phyloP scores from a whole-genome alignment of 164 flowering plant species.

The Berberis vulgaris region DNA sequence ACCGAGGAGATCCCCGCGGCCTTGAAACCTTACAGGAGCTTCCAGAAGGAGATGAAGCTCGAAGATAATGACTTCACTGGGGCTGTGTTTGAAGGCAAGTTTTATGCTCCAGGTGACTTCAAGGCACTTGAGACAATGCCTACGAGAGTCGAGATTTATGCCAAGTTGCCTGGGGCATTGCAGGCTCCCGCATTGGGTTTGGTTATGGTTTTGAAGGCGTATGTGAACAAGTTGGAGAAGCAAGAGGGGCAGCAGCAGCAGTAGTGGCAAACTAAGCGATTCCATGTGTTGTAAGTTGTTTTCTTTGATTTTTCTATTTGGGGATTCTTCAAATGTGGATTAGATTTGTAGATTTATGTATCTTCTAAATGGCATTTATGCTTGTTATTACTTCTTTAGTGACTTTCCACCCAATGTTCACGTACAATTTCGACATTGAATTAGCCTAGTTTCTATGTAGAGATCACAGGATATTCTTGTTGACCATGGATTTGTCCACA shows the following conservation, averaged over 20 bases:
- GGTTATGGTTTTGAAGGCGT: constrained; percentile 72
- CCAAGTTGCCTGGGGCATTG: constrained; percentile 64
- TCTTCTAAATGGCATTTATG: too few species aligned
- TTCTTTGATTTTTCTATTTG: too few species aligned
- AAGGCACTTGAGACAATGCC: constrained; percentile 79
- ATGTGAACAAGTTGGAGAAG: constrained; percentile 81
- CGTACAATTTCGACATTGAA: too few species aligned
- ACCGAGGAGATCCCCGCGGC: constrained; percentile 81
- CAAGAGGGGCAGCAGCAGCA: constrained; percentile 20
- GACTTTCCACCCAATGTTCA: too few species aligned
- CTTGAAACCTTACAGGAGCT: constrained; percentile 66
- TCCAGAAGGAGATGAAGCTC: constrained; percentile 78
- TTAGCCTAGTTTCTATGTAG: too few species aligned
- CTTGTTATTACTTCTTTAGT: too few species aligned
- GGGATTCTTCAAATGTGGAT: too few species aligned
- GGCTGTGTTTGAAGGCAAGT: constrained; percentile 89
- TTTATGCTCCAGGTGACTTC: constrained; percentile 66
- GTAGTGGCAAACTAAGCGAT: too few species aligned
- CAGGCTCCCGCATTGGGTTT: constrained; percentile 67
- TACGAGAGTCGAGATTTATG: constrained; percentile 72
- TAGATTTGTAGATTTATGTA: too few species aligned
- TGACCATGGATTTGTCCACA: too few species aligned
- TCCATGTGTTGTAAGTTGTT: too few species aligned
- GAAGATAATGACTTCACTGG: constrained; percentile 82
- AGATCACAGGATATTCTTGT: too few species aligned